Percentiles rank a stretch among this genome's conserved stretches.
These are phyloP conservation scores for Penicillium coprophilum DNA, from an alignment of 495 filamentous ascomycete species.

Conservation along the genomic window DNA sequence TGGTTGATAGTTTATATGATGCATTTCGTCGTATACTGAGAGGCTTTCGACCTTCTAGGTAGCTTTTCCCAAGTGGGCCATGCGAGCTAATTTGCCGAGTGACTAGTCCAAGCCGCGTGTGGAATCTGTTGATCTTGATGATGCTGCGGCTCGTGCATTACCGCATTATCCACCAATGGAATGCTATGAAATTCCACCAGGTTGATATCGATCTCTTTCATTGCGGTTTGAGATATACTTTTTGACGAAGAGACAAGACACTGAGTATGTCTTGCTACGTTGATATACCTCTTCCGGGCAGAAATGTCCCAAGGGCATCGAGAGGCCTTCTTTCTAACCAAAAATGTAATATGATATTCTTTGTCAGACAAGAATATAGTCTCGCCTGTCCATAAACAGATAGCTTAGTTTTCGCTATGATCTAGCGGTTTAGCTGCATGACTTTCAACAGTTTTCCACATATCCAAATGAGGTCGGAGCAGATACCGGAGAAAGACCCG, in stretches of 20 bases:
- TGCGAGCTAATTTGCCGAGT: not conserved
- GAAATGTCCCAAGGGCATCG: not conserved
- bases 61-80: not conserved
- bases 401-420: too few relatives aligned
- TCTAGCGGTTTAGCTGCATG: too few relatives aligned
- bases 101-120: constrained; percentile 3
- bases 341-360: not conserved
- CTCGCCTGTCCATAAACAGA: too few relatives aligned
- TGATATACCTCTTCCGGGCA: not conserved
- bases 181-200: constrained; percentile 2
- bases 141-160: constrained; percentile 12
- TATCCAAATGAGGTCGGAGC: not conserved
- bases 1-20: not conserved
- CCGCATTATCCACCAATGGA: constrained; percentile 11
- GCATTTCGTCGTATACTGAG: constrained; percentile 1
- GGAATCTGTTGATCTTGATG: constrained; percentile 6
- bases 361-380: too few relatives aligned
- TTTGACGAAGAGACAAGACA: not conserved
- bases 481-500: not conserved
- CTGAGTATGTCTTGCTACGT: not conserved
- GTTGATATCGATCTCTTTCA: not conserved
- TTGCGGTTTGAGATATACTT: constrained; percentile 1
- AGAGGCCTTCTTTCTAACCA: not conserved
- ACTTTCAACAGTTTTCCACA: not conserved
- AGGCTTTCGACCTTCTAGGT: not conserved